phyloP scores from a whole-genome alignment of 306 rosid genomes.

The Citrullus mucosospermus region DNA sequence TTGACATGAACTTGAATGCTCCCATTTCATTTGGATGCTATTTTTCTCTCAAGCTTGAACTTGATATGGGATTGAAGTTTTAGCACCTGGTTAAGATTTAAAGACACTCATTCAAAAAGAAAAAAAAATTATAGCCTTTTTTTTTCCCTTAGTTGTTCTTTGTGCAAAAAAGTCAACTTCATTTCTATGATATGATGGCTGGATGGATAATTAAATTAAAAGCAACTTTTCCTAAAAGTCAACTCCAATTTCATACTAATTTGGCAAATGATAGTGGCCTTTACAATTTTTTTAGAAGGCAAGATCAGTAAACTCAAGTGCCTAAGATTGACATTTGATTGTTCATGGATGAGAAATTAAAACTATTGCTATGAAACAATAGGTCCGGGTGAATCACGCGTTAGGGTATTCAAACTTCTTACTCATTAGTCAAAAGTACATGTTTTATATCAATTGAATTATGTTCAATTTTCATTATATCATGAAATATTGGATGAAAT shows the following conservation, averaged over 20 bases:
- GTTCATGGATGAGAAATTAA: neutral
- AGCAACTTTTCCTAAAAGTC: neutral
- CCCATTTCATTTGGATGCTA: slow-evolving; percentile 21
- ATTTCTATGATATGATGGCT: neutral
- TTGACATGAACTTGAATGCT: slow-evolving; percentile 5
- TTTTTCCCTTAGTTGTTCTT: neutral
- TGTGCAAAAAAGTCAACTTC: slow-evolving; percentile 15
- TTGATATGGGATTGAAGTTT: neutral
- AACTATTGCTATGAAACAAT: too few relatives aligned
- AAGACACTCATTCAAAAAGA: neutral
- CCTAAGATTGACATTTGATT: neutral
- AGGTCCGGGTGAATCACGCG: too few relatives aligned
- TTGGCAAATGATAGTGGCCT: neutral
- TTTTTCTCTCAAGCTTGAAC: neutral
- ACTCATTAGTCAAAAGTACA: too few relatives aligned
- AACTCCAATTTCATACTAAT: slow-evolving; percentile 4
- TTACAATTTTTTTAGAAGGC: neutral
- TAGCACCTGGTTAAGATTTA: neutral
- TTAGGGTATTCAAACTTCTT: too few relatives aligned
- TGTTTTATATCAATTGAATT: too few relatives aligned
- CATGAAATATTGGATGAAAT: too few relatives aligned
- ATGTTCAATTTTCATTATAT: too few relatives aligned
- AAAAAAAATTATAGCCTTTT: neutral
- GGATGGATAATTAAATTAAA: neutral
- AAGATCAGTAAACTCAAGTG: neutral